Conservation (phyloP, 2,329 filamentous ascomycete species). For the Microdochium paspali region DNA sequence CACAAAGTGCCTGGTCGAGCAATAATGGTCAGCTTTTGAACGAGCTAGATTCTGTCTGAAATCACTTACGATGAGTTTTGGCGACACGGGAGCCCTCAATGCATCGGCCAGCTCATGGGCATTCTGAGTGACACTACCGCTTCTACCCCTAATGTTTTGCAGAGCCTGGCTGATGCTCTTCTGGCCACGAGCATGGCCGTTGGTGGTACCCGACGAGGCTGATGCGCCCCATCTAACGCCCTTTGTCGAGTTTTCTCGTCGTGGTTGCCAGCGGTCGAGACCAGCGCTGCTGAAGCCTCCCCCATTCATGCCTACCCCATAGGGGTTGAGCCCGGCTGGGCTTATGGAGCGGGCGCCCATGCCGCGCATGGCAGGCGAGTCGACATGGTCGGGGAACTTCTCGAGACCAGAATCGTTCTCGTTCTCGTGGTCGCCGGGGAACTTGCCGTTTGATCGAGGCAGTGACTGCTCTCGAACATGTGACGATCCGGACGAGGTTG, state of each 20-base stretch:
- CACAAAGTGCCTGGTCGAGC: slow-evolving; percentile 61
- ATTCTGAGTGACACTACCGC: slow-evolving; percentile 82
- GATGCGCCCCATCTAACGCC: slow-evolving; percentile 17
- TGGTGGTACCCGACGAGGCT: slow-evolving; percentile 21
- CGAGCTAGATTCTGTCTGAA: not conserved
- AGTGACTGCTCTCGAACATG: slow-evolving; percentile 19
- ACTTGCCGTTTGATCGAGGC: slow-evolving; percentile 16
- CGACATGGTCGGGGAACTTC: slow-evolving; percentile 24
- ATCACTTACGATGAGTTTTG: slow-evolving; percentile 72
- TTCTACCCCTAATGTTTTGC: slow-evolving; percentile 68
- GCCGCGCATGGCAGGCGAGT: slow-evolving; percentile 20
- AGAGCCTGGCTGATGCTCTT: slow-evolving; percentile 90
- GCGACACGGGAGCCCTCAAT: slow-evolving; percentile 80
- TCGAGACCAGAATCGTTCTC: slow-evolving; percentile 18
- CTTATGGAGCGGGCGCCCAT: slow-evolving; percentile 14
- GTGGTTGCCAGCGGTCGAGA: slow-evolving; percentile 18
- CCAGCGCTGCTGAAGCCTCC: slow-evolving; percentile 13
- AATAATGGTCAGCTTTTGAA: not conserved
- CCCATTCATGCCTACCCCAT: slow-evolving; percentile 19
- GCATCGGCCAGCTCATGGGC: slow-evolving; percentile 89
- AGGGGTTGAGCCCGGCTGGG: slow-evolving; percentile 15
- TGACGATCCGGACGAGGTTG: slow-evolving; percentile 17
- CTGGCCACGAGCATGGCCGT: slow-evolving; percentile 62
- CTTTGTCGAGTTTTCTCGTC: slow-evolving; percentile 15
- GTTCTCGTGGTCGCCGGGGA: slow-evolving; percentile 11